A percentile compares a stretch with the other conserved stretches of the same genome.
Evolutionary conservation across 495 filamentous ascomycete genomes (phyloP).

Genomic region (Aspergillus biplanus): DNA sequence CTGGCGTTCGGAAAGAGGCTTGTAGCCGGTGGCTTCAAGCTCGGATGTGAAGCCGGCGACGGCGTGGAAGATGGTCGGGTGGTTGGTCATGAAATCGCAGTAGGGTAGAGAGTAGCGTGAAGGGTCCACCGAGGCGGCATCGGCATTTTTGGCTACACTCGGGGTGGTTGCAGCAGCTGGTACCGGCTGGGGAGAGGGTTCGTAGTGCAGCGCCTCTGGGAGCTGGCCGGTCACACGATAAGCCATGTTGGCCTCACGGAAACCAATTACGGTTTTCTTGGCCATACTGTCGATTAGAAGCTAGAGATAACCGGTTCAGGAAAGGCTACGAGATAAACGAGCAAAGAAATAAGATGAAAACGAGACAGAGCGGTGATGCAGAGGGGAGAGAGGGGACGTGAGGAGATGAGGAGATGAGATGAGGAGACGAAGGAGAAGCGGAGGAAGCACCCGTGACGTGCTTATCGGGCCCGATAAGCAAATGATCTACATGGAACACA

Average conservation of each 20-base stretch:
- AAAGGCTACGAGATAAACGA: background rate
- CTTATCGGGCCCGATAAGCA: background rate
- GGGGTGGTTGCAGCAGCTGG: constrained; percentile 18
- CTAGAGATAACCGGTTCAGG: background rate
- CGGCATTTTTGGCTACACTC: background rate
- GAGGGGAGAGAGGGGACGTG: background rate
- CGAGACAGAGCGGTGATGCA: background rate
- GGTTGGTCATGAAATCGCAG: constrained; percentile 82
- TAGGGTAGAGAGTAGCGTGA: constrained; percentile 82
- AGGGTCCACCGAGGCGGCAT: constrained; percentile 30
- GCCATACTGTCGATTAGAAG: constrained; percentile 22
- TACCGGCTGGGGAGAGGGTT: constrained; percentile 9
- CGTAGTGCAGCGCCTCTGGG: constrained; percentile 22
- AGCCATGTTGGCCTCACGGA: constrained; percentile 29
- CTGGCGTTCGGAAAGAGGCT: constrained; percentile 76
- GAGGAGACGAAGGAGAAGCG: constrained; percentile 11
- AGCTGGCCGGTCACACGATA: constrained; percentile 27
- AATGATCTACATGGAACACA: background rate
- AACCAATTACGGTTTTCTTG: constrained; percentile 22
- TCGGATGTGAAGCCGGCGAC: constrained; percentile 74
- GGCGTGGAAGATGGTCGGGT: constrained; percentile 92
- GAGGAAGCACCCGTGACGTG: background rate
- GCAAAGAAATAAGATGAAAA: background rate
- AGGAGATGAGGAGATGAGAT: constrained; percentile 3
- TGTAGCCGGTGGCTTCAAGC: constrained; percentile 72